Percentiles rank a stretch among this genome's conserved stretches.
These are phyloP conservation scores for Penicillium nucicola DNA, from an alignment of 495 filamentous ascomycete genomes.

Conservation along the genomic window DNA sequence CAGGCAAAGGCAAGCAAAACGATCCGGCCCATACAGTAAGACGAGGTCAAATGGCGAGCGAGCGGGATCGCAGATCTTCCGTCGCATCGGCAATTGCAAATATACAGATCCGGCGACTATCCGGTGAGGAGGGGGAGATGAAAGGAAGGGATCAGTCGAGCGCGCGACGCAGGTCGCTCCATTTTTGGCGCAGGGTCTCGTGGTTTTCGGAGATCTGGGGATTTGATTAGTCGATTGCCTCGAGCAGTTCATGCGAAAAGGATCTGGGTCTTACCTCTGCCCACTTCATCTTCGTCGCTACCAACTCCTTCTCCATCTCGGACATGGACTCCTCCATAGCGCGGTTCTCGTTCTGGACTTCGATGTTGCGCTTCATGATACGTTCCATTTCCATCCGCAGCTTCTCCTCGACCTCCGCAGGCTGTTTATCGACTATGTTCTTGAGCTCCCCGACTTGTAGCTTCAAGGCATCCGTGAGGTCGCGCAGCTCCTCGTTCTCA, in stretches of 20 bases:
- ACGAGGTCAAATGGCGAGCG: slow-evolving; percentile 2
- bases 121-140: not conserved
- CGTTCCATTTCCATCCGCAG: slow-evolving; percentile 86
- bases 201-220: slow-evolving; percentile 57
- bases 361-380: slow-evolving; percentile 86
- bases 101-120: slow-evolving; percentile 19
- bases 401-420: slow-evolving; percentile 79
- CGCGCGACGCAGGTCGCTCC: slow-evolving; percentile 74
- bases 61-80: slow-evolving; percentile 23
- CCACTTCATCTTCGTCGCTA: slow-evolving; percentile 90
- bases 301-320: slow-evolving; percentile 92
- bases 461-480: slow-evolving; percentile 81
- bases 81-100: slow-evolving; percentile 15
- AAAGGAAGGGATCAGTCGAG: slow-evolving; percentile 39
- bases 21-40: slow-evolving; percentile 15
- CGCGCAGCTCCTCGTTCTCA: slow-evolving; percentile 82
- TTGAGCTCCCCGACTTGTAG: slow-evolving; percentile 80
- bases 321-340: slow-evolving; percentile 83
- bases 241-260: not conserved
- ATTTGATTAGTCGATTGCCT: slow-evolving; percentile 8
- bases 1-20: slow-evolving; percentile 1
- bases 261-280: slow-evolving; percentile 70
- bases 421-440: slow-evolving; percentile 82
- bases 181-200: slow-evolving; percentile 74
- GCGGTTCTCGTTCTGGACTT: slow-evolving; percentile 93